These are phyloP conservation scores for Candida dajiaensis DNA, from an alignment of 805 yeast genomes.

Conservation along the genomic window DNA sequence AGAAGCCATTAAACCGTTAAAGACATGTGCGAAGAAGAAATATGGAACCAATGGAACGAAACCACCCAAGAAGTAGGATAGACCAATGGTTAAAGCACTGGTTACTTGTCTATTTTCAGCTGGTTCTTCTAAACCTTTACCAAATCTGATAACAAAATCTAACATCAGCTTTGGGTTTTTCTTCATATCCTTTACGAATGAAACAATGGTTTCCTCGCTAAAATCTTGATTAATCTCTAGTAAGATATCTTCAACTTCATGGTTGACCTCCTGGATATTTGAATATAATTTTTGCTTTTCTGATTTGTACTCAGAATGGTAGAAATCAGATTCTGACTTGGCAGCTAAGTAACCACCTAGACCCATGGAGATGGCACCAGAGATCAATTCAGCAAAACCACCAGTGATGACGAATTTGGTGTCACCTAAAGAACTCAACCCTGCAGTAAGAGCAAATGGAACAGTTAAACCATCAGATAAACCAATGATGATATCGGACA, in stretches of 20 bases:
- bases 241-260: constrained; percentile 76
- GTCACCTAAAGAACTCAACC: constrained; percentile 85
- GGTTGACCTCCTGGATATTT: constrained; percentile 59
- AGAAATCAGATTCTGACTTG: constrained; percentile 75
- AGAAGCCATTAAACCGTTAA: constrained; percentile 68
- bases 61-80: constrained; percentile 87
- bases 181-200: constrained; percentile 74
- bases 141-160: constrained; percentile 81
- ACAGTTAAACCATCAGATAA: constrained; percentile 94
- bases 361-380: constrained; percentile 98
- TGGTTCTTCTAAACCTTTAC: constrained; percentile 93
- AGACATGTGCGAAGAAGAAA: constrained; percentile 74
- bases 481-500: constrained; percentile 91
- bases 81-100: constrained; percentile 86
- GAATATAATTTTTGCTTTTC: constrained; percentile 66
- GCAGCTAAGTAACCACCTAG: constrained; percentile 97
- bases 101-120: constrained; percentile 86
- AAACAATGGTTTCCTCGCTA: constrained; percentile 64
- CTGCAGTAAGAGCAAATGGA: constrained; percentile 98
- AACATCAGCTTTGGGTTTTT: constrained; percentile 72
- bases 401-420: constrained; percentile 91
- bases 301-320: constrained; percentile 60
- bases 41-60: constrained; percentile 88
- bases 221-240: constrained; percentile 54
- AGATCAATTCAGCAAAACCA: constrained; percentile 94